Evolutionary conservation across 2,329 filamentous ascomycete species (phyloP).

Genomic region (Cercospora sesami): DNA sequence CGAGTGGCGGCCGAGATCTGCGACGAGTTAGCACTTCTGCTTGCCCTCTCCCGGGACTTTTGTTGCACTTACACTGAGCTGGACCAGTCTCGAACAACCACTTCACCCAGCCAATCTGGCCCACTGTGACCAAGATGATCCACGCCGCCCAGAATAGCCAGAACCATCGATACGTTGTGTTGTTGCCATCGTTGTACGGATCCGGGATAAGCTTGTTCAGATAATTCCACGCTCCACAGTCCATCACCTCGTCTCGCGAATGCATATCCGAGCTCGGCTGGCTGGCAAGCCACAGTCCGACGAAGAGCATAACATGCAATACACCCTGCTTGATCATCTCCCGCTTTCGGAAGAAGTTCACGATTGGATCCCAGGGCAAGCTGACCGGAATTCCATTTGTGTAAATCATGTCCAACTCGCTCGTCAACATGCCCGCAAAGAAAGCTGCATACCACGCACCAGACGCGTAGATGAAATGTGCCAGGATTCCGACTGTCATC

Average conservation of each 20-base stretch:
- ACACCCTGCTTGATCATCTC: slow-evolving; percentile 18
- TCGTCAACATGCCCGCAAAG: slow-evolving; percentile 60
- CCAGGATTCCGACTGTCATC: slow-evolving; percentile 25
- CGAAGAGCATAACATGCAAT: slow-evolving; percentile 26
- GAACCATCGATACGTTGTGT: slow-evolving; percentile 34
- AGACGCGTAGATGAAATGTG: slow-evolving; percentile 27
- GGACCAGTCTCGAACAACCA: slow-evolving; percentile 29
- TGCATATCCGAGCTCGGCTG: slow-evolving; percentile 29
- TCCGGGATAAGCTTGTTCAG: slow-evolving; percentile 28
- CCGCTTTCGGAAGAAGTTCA: slow-evolving; percentile 20
- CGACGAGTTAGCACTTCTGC: slow-evolving; percentile 9
- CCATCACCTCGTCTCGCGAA: slow-evolving; percentile 23
- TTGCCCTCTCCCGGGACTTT: background rate
- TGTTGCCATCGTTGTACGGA: slow-evolving; percentile 27
- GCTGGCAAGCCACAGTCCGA: slow-evolving; percentile 28
- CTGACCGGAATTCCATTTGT: slow-evolving; percentile 24
- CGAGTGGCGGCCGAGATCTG: slow-evolving; percentile 59
- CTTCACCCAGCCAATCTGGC: slow-evolving; percentile 30
- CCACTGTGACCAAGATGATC: slow-evolving; percentile 26
- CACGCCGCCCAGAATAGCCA: slow-evolving; percentile 60
- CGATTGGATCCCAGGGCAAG: slow-evolving; percentile 25
- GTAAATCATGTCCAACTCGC: slow-evolving; percentile 60
- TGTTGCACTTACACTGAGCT: slow-evolving; percentile 27
- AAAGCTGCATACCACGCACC: slow-evolving; percentile 64
- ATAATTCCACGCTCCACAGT: slow-evolving; percentile 30